phyloP scores from a whole-genome alignment of 129 eudicot species.

The Saussurea involucrata region DNA sequence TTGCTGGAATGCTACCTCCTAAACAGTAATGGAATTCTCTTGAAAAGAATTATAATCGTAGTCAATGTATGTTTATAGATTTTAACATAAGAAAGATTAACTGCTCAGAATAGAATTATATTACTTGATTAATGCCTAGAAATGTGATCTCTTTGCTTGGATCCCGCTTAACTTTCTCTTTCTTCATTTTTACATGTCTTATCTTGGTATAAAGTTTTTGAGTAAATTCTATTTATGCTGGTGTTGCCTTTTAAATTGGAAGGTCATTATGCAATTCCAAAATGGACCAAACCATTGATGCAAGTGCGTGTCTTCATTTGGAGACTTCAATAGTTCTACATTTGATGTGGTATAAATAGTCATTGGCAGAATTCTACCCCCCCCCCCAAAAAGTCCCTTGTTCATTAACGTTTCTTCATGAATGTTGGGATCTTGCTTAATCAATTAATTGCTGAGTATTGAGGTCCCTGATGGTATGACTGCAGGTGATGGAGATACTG shows the following conservation, averaged over 20 bases:
- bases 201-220: neutral
- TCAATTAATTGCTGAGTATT: neutral
- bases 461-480: conserved; percentile 1
- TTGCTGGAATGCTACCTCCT: neutral
- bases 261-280: neutral
- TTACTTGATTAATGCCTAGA: neutral
- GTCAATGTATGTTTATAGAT: neutral
- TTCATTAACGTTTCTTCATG: conserved; percentile 3
- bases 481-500: conserved; percentile 67
- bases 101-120: neutral
- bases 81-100: neutral
- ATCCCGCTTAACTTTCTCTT: neutral
- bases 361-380: neutral
- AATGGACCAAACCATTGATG: neutral
- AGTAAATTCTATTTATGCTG: neutral
- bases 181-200: neutral
- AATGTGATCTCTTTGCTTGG: neutral
- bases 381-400: neutral
- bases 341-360: conserved; percentile 9
- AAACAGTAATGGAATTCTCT: neutral
- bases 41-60: neutral
- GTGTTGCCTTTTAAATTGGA: neutral
- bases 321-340: conserved; percentile 9
- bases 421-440: neutral
- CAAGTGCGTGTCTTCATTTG: conserved; percentile 4